phyloP scores from a whole-genome alignment of 2,329 filamentous ascomycete genomes.

The Coniochaeta prunicola region DNA sequence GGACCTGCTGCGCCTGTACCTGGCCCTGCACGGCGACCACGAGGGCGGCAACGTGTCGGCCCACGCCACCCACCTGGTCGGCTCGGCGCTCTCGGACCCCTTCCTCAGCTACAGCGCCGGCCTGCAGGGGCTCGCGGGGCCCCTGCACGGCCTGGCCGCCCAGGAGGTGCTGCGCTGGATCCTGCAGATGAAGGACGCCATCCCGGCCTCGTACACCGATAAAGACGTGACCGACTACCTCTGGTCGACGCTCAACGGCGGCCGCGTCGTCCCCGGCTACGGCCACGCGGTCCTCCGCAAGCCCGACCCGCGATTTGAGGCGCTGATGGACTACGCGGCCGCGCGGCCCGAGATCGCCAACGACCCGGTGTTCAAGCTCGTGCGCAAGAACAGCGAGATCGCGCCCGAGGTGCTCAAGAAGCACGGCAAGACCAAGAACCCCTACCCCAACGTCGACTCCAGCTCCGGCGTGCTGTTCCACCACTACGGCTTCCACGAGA shows the following conservation, averaged over 20 bases:
- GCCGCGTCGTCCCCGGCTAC: slow-evolving; percentile 90
- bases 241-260: slow-evolving; percentile 88
- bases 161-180: slow-evolving; percentile 98
- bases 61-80: slow-evolving; percentile 90
- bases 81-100: slow-evolving; percentile 86
- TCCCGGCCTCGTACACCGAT: slow-evolving; percentile 71
- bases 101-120: slow-evolving; percentile 96
- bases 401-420: slow-evolving; percentile 85
- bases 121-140: slow-evolving; percentile 91
- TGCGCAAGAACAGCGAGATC: slow-evolving; percentile 87
- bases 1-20: slow-evolving; percentile 86
- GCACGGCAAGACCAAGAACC: slow-evolving; percentile 98
- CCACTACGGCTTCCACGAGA: slow-evolving; percentile 96
- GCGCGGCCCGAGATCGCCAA: slow-evolving; percentile 75
- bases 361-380: slow-evolving; percentile 88
- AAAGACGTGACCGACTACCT: slow-evolving; percentile 83
- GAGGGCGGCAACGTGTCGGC: slow-evolving; percentile 97
- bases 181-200: slow-evolving; percentile 85
- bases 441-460: slow-evolving; percentile 94
- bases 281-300: slow-evolving; percentile 94
- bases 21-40: slow-evolving; percentile 95
- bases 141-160: slow-evolving; percentile 82
- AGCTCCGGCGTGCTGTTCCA: slow-evolving; percentile 93
- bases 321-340: slow-evolving; percentile 90
- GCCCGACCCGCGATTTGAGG: slow-evolving; percentile 93